Evolutionary conservation across 306 rosid species (phyloP).

Genomic region (Cucumis melo): DNA sequence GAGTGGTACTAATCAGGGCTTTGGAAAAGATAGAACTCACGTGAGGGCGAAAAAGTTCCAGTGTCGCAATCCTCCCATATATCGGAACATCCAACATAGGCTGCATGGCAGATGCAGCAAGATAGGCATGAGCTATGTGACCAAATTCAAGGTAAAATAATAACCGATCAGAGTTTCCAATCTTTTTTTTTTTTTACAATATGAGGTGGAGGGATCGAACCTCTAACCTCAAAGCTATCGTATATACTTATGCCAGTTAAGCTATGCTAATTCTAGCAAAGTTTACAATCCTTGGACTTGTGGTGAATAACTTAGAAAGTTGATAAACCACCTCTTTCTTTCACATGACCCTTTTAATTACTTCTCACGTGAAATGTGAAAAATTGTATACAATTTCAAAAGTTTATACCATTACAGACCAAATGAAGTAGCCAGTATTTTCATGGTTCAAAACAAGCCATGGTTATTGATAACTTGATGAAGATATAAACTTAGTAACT

Average conservation of each 20-base stretch:
- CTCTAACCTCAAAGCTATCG: no score
- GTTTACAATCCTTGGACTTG: background rate
- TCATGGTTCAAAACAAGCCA: background rate
- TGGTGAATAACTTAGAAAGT: background rate
- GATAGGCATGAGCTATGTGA: background rate
- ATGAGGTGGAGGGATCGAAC: no score
- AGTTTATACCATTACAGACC: background rate
- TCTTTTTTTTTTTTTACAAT: no score
- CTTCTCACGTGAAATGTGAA: background rate
- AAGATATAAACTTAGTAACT: background rate
- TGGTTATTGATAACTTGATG: background rate
- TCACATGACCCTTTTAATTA: background rate
- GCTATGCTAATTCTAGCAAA: no score
- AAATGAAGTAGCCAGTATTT: background rate
- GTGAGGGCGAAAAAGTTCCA: constrained; percentile 92
- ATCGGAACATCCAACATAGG: constrained; percentile 88
- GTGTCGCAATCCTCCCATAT: constrained; percentile 92
- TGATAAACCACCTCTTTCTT: background rate
- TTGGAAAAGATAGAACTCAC: constrained; percentile 28
- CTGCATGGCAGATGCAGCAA: constrained; percentile 23
- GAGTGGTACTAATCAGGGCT: background rate
- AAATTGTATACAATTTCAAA: background rate
- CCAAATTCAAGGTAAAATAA: background rate
- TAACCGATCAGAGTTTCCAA: background rate
- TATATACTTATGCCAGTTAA: no score